Percentiles rank a stretch among this genome's conserved stretches.
Evolutionary conservation across 164 flowering plant species (phyloP).

Genomic region (Berberis vulgaris): DNA sequence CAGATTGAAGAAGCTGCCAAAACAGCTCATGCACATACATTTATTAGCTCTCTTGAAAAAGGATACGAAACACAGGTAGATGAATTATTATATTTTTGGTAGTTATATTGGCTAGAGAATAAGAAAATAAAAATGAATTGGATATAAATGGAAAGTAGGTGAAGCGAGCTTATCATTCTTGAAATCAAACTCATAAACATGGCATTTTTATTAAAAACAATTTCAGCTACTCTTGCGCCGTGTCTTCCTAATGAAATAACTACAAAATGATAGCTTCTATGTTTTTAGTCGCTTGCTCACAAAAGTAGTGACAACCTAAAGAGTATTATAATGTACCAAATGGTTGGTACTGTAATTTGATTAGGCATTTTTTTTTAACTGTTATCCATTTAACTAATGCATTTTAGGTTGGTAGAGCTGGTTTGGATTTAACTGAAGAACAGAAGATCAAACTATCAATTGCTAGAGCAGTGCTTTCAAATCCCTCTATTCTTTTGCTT

Average conservation of each 20-base stretch:
- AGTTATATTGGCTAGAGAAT: background rate
- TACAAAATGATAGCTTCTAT: no score
- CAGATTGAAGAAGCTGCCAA: conserved; percentile 98
- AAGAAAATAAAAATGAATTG: no score
- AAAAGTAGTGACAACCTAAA: no score
- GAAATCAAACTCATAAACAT: no score
- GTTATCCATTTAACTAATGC: background rate
- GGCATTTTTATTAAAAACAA: no score
- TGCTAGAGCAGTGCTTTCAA: conserved; percentile 92
- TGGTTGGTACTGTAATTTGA: no score
- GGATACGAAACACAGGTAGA: conserved; percentile 91
- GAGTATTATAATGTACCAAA: no score
- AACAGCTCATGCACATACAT: conserved; percentile 94
- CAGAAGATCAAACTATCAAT: conserved; percentile 92
- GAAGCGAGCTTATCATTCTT: no score
- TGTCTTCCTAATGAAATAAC: no score
- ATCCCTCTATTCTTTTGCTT: conserved; percentile 85
- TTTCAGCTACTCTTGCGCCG: no score
- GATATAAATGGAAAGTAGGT: no score
- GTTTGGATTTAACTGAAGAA: conserved; percentile 71
- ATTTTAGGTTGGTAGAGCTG: conserved; percentile 89
- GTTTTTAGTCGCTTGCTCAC: no score
- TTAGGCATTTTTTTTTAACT: background rate
- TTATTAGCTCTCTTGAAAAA: conserved; percentile 84
- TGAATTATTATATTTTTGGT: background rate